phyloP scores from a whole-genome alignment of 179 eudicot species.

The Patellifolia procumbens region DNA sequence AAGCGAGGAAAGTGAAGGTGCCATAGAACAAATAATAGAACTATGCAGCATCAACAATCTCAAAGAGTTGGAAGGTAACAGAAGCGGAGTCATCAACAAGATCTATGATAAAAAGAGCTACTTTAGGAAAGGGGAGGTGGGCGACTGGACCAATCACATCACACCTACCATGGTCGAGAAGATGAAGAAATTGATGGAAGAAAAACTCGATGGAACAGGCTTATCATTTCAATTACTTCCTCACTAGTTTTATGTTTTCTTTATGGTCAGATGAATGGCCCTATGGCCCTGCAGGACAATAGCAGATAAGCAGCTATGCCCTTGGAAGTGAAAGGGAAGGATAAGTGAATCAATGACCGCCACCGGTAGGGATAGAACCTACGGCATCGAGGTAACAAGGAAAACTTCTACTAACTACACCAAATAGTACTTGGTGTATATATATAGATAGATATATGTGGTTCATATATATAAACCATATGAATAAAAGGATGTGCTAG shows the following conservation, averaged over 20 bases:
- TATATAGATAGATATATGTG: too few species aligned
- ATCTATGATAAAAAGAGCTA: background rate
- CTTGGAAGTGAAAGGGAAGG: too few species aligned
- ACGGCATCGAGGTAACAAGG: too few species aligned
- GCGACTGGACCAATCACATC: constrained; percentile 1
- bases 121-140: constrained; percentile 14
- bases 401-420: too few species aligned
- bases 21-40: background rate
- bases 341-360: too few species aligned
- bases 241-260: background rate
- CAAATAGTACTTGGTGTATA: too few species aligned
- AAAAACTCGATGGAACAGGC: background rate
- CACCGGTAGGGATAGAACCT: too few species aligned
- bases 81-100: constrained; percentile 6
- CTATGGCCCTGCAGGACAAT: background rate
- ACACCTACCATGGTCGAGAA: constrained; percentile 1
- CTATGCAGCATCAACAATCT: background rate
- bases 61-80: constrained; percentile 3
- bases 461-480: too few species aligned
- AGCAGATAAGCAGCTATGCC: too few species aligned
- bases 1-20: background rate
- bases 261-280: background rate
- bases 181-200: constrained; percentile 6
- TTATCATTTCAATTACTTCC: background rate
- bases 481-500: too few species aligned